Percentiles rank a stretch among this genome's conserved stretches.
These are phyloP conservation scores for Cladosporium phlei DNA, from an alignment of 2,329 filamentous ascomycete species.

Conservation along the genomic window DNA sequence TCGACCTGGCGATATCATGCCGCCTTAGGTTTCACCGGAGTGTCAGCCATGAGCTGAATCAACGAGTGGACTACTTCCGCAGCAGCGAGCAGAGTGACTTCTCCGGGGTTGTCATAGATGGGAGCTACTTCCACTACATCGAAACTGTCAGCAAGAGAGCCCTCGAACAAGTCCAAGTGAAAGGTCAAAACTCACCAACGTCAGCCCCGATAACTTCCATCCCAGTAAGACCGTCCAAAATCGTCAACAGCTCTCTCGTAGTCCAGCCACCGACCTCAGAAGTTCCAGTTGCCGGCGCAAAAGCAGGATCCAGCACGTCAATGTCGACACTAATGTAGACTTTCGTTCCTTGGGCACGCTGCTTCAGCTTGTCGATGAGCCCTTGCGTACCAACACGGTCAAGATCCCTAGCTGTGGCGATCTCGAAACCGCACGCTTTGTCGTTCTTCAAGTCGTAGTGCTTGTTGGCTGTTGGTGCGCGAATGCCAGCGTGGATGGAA, in stretches of 20 bases:
- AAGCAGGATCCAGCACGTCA: constrained; percentile 54
- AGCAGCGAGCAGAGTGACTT: constrained; percentile 54
- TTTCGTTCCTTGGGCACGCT: constrained; percentile 47
- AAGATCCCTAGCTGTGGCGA: constrained; percentile 52
- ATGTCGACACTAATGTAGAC: constrained; percentile 57
- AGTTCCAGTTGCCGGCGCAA: constrained; percentile 53
- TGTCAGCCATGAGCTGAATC: constrained; percentile 45
- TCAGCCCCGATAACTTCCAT: constrained; percentile 57
- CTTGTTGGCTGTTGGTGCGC: constrained; percentile 48
- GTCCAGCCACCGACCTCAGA: constrained; percentile 60
- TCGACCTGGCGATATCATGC: not conserved
- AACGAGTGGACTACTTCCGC: constrained; percentile 51
- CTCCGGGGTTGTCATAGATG: constrained; percentile 57
- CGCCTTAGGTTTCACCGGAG: constrained; percentile 27
- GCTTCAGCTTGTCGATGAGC: constrained; percentile 46
- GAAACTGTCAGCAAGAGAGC: not conserved
- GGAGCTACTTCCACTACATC: constrained; percentile 55
- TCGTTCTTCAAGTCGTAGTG: constrained; percentile 54
- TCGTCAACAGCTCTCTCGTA: constrained; percentile 54
- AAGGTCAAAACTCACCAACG: constrained; percentile 37
- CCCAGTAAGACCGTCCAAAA: constrained; percentile 55
- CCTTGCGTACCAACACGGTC: constrained; percentile 46
- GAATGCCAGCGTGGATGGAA: constrained; percentile 59
- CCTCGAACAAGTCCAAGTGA: not conserved
- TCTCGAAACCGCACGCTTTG: constrained; percentile 54